phyloP scores from a whole-genome alignment of 1,284 basidiomycete genomes.

The Leccinum glutinopallens region DNA sequence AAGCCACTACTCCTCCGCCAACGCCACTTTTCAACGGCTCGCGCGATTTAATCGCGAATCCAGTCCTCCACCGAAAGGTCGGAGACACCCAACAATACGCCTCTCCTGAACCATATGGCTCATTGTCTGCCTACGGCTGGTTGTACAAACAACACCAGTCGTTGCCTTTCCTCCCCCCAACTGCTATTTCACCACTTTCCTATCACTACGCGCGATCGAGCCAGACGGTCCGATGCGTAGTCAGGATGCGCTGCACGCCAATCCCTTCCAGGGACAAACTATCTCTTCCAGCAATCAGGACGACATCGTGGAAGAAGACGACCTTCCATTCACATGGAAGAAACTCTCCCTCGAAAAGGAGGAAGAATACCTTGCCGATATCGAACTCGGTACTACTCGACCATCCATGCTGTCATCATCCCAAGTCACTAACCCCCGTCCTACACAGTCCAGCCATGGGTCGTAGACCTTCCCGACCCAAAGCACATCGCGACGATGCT shows the following conservation, averaged over 20 bases:
- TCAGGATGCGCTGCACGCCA: conserved; percentile 33
- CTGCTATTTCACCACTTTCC: conserved; percentile 65
- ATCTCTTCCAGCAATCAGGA: conserved; percentile 29
- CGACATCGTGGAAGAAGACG: conserved; percentile 52
- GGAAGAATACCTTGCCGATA: conserved; percentile 60
- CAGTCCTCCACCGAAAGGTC: conserved; percentile 36
- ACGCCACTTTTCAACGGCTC: conserved; percentile 38
- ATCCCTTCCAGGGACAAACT: conserved; percentile 28
- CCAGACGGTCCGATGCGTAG: conserved; percentile 10
- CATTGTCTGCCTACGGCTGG: conserved; percentile 71
- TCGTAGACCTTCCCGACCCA: conserved; percentile 78
- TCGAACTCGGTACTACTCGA: conserved; percentile 49
- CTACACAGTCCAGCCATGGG: conserved; percentile 66
- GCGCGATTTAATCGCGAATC: conserved; percentile 32
- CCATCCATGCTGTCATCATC: not conserved
- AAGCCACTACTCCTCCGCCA: conserved; percentile 44
- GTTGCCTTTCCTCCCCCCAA: conserved; percentile 48
- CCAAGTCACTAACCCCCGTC: not conserved
- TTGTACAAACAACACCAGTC: conserved; percentile 66
- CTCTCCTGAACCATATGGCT: conserved; percentile 51
- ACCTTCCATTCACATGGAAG: conserved; percentile 64
- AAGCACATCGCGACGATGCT: conserved; percentile 64
- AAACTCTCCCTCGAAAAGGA: conserved; percentile 54
- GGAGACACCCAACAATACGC: conserved; percentile 49
- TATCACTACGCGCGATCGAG: conserved; percentile 57